Evolutionary conservation across 169 alveolate genomes (phyloP), one percentile per base, ranked within the genome.

Genomic region (Haemoproteus tartakovskyi): DNA sequence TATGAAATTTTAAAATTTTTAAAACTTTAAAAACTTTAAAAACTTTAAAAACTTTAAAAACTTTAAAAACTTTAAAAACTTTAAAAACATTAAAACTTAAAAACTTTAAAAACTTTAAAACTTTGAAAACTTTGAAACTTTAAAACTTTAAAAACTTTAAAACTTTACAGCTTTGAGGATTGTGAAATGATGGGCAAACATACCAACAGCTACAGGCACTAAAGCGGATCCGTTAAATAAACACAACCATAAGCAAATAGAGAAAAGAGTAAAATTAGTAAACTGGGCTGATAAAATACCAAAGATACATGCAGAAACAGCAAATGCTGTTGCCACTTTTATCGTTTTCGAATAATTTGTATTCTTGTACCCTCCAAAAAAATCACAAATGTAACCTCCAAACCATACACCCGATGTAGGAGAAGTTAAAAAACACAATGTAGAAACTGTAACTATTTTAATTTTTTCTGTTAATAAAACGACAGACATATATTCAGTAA

Each of bases 321-420:
- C 94, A 87, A 89, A 89, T 12, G 85, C 85, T 16, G 91, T 84
- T n/a, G 91, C 87, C 29, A 89, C 90, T 40, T 87, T 82, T 18
- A 89, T 80, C 0, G 94, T 90, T 47, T 59, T 80, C 9, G 86
- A 78, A 8, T 74, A 86, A 67, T 89, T 87, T 26, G 89, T 86
- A 30, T 90, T 90, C 38, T 91, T 89, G 45, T 90, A 86, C 1
- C 90, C 93, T 4, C 91, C 93, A 62, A 91, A 78, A 18, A 51
- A 70, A 79, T 93, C 97, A 52, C 93, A 87, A 16, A 93, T 43
- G 16, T 86, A 80, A 3, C 95, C 92, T 19, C 97, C 97, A 14
- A 80, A 85, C 79, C 91, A 43, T 6, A 93, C 92, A 9, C 97
- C 97, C 0, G 85, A 50, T 22, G 91, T 80, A 0, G 97, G 97